These are phyloP conservation scores for Pseudogymnoascus sp. DNA, from an alignment of 2,329 filamentous ascomycete species.

Conservation along the genomic window DNA sequence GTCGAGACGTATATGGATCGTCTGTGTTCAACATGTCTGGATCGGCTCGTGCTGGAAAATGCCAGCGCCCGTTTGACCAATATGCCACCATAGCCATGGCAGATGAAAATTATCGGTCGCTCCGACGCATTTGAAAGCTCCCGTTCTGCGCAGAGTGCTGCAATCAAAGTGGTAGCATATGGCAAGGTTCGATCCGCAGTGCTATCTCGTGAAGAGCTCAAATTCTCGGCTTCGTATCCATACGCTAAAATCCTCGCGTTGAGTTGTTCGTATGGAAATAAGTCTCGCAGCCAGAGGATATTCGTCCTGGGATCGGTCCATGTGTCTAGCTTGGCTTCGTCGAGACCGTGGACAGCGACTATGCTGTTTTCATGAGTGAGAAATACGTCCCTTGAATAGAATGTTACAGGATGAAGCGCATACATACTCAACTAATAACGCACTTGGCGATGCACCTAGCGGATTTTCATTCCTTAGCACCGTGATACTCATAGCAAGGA, in stretches of 20 bases:
- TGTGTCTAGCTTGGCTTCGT: constrained; percentile 24
- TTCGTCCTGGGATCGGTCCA: constrained; percentile 26
- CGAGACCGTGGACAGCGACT: constrained; percentile 31
- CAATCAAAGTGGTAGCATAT: not conserved
- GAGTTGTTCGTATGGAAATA: constrained; percentile 11
- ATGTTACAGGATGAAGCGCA: no score
- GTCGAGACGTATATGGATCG: constrained; percentile 8
- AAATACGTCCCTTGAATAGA: no score
- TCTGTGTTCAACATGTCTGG: not conserved
- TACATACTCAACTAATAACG: no score
- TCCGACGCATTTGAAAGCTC: not conserved
- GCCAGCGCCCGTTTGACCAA: constrained; percentile 14
- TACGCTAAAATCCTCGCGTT: constrained; percentile 24
- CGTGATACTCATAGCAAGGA: no score
- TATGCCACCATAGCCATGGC: constrained; percentile 16
- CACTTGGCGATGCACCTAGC: no score
- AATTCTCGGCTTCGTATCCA: constrained; percentile 17
- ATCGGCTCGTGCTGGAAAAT: not conserved
- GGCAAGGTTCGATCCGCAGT: not conserved
- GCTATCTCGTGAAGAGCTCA: not conserved
- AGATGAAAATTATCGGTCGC: constrained; percentile 15
- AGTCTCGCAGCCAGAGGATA: no score
- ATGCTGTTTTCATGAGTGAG: constrained; percentile 21
- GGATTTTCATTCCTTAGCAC: no score
- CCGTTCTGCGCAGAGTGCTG: not conserved